These are phyloP conservation scores for Epichloe gansuensis DNA, from an alignment of 2,329 filamentous ascomycete species.

Conservation along the genomic window DNA sequence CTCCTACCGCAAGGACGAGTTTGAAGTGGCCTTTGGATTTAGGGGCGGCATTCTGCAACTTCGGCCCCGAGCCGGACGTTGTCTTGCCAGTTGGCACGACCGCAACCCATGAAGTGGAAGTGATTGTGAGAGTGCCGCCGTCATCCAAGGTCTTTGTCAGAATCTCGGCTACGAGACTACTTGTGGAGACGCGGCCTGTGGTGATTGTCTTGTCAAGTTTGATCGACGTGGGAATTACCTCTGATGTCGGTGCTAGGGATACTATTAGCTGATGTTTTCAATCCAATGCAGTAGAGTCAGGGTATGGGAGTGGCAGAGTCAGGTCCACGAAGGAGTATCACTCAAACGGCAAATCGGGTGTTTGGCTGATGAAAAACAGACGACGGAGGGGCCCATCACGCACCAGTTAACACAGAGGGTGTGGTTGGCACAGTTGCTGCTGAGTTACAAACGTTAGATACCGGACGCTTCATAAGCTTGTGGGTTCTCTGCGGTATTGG, in stretches of 20 bases:
- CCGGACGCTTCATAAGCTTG: neutral
- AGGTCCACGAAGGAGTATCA: neutral
- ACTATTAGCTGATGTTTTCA: conserved; percentile 9
- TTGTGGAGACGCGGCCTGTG: conserved; percentile 21
- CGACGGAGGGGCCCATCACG: neutral
- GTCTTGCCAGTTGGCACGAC: conserved; percentile 24
- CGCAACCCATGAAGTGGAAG: conserved; percentile 36
- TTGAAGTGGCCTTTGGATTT: conserved; percentile 9
- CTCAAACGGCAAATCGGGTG: neutral
- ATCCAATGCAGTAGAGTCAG: neutral
- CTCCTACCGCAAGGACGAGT: conserved; percentile 14
- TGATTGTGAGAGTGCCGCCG: conserved; percentile 32
- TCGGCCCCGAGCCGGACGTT: conserved; percentile 17
- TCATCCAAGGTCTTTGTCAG: conserved; percentile 33
- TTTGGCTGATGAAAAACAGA: neutral
- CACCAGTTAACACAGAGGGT: conserved; percentile 3
- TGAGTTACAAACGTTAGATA: conserved; percentile 1
- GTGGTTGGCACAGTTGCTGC: neutral
- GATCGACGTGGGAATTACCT: conserved; percentile 7
- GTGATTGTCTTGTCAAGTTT: conserved; percentile 19
- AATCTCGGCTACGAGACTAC: conserved; percentile 24
- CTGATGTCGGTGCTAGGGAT: neutral
- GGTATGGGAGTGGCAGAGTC: neutral
- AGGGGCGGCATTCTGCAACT: conserved; percentile 25
- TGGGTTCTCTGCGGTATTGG: neutral